Evolutionary conservation across 225 moss, liverwort and hornwort species (phyloP).

Genomic region (Bryoerythrophyllum caledonicum): DNA sequence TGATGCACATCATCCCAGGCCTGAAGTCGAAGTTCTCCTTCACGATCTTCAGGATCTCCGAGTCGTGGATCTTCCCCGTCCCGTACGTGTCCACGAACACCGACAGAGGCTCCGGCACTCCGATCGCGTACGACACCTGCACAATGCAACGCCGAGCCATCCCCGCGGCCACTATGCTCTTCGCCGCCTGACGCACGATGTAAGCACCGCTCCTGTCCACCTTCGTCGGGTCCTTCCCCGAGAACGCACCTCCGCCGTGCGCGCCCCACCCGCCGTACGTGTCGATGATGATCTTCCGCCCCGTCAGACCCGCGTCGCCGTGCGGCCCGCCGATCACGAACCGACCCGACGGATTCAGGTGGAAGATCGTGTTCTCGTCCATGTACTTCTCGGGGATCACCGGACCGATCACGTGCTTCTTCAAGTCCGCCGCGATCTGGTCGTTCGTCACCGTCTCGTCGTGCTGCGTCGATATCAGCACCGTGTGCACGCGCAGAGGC

Average conservation of each 20-base stretch:
- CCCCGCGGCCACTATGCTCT: slow-evolving; percentile 80
- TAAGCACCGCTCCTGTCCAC: slow-evolving; percentile 87
- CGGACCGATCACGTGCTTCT: slow-evolving; percentile 83
- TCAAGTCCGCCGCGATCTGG: slow-evolving; percentile 83
- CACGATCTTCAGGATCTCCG: slow-evolving; percentile 62
- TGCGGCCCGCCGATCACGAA: slow-evolving; percentile 89
- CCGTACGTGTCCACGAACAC: slow-evolving; percentile 88
- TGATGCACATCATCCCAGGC: slow-evolving; percentile 95
- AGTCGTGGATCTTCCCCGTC: slow-evolving; percentile 72
- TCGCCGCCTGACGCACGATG: slow-evolving; percentile 87
- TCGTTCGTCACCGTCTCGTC: slow-evolving; percentile 92
- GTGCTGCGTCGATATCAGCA: slow-evolving; percentile 87
- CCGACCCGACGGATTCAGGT: slow-evolving; percentile 81
- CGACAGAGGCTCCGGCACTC: slow-evolving; percentile 82
- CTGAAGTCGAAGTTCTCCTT: slow-evolving; percentile 88
- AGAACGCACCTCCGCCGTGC: slow-evolving; percentile 79
- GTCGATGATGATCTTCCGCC: slow-evolving; percentile 85
- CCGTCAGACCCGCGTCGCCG: slow-evolving; percentile 83
- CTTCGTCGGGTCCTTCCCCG: slow-evolving; percentile 87
- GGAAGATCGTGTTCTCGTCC: slow-evolving; percentile 92
- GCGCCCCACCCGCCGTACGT: slow-evolving; percentile 91
- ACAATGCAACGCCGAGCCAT: slow-evolving; percentile 77
- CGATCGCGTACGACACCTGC: slow-evolving; percentile 89
- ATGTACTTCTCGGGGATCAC: slow-evolving; percentile 82
- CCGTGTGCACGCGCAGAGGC: slow-evolving; percentile 82